A percentile compares a stretch with the other conserved stretches of the same genome.
These are phyloP conservation scores for Nannizzia gypsea DNA, from an alignment of 2,329 filamentous ascomycete species.

Conservation along the genomic window DNA sequence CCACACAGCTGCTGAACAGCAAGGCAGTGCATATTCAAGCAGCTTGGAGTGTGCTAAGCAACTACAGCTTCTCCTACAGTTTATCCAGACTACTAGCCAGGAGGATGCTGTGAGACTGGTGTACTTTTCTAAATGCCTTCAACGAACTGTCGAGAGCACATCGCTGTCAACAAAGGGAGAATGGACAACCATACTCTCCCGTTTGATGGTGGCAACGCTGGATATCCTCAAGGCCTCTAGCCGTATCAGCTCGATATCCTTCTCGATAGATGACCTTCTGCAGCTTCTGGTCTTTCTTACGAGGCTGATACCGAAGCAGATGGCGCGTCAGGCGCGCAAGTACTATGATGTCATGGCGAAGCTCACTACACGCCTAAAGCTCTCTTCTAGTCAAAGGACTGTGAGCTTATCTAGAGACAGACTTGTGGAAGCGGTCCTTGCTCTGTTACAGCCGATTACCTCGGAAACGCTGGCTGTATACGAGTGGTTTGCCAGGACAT, in stretches of 20 bases:
- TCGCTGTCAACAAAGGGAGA: conserved; percentile 29
- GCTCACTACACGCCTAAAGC: conserved; percentile 22
- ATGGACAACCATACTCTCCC: conserved; percentile 31
- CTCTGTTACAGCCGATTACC: conserved; percentile 33
- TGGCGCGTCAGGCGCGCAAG: conserved; percentile 26
- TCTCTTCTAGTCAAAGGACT: conserved; percentile 8
- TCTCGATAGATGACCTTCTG: conserved; percentile 25
- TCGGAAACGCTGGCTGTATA: conserved; percentile 36
- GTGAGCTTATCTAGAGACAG: conserved; percentile 19
- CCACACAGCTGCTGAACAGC: conserved; percentile 16
- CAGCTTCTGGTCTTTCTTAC: conserved; percentile 27
- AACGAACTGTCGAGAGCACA: conserved; percentile 27
- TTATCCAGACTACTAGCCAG: conserved; percentile 44
- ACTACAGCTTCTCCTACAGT: conserved; percentile 56
- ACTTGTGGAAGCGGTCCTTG: conserved; percentile 28
- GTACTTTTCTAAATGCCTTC: conserved; percentile 34
- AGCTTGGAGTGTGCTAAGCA: conserved; percentile 36
- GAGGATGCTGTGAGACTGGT: conserved; percentile 31
- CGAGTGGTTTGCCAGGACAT: conserved; percentile 34
- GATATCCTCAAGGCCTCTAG: conserved; percentile 22
- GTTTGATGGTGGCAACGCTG: conserved; percentile 28
- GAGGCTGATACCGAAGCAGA: conserved; percentile 29
- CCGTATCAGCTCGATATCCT: conserved; percentile 14
- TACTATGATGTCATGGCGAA: conserved; percentile 32
- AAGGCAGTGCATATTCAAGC: conserved; percentile 21